Base-by-base conservation (phyloP, 495 filamentous ascomycete species). In the Tetracladium marchalianum region DNA sequence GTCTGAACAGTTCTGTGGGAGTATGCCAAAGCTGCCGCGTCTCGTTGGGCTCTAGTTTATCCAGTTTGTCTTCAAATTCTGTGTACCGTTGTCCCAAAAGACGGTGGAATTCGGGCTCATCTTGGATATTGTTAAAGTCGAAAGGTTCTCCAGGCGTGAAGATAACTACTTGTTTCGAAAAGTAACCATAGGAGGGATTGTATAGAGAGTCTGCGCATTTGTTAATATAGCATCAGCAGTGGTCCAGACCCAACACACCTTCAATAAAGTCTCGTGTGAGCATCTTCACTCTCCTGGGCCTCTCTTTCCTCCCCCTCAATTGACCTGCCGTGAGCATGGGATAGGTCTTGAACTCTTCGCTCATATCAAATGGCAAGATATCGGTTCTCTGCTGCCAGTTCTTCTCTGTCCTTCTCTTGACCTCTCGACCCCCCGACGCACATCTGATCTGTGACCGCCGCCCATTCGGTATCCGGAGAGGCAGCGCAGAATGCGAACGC, bases 11-110 rank as follows among this genome's bases (percentile, higher is more conserved):
- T 65, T 99, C 92, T 0, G 92, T 99, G 1, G 92, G 92, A 2
- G 92, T 99, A 63, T 97, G 94, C 92, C 92, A 99, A 32, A 99
- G 71, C 68, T 99, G 92, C 1, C 92, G 78, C 24, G 87, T 81
- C 4, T 82, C 75, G 55, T 94, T 85, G 38, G 58, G 58, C 0
- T 78, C 62, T 35, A 69, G 67, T 31, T 71, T 75, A 54, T 99
- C 92, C 15, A 99, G 72, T 18, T 68, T 65, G 63, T 99, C 86
- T 62, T 99, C 92, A 59, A 97, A 97, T 55, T 84, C 76, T 15
- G 75, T 82, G 59, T 97, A 99, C 18, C 85, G 77, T 33, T 84
- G 65, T 0, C 85, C 83, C 1, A 99, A 69, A 41, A 82, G 59
- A 19, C 68, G 58, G 54, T 92, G 70, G 66, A 99, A 99, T 32